Evolutionary conservation across 768 basidiomycete genomes (phyloP).

Genomic region (Lactarius psammicola): DNA sequence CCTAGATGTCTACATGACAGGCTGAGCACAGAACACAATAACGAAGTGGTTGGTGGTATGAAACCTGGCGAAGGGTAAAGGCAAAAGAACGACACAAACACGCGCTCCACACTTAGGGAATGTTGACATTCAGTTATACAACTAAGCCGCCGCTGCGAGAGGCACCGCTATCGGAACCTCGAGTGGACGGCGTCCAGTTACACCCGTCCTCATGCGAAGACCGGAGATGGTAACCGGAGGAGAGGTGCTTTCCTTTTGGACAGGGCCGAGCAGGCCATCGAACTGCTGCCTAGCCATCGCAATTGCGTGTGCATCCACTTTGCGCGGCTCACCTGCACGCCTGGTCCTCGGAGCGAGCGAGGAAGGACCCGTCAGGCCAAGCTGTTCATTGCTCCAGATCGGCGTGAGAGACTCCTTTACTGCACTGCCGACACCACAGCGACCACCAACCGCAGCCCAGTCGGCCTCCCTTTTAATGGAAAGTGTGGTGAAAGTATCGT

Average conservation of each 20-base stretch:
- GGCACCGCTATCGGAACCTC: conserved; percentile 30
- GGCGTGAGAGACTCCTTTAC: conserved; percentile 53
- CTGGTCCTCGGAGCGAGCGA: conserved; percentile 70
- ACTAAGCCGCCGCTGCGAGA: conserved; percentile 33
- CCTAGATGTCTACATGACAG: conserved; percentile 17
- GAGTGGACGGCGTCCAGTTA: conserved; percentile 28
- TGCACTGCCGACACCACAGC: conserved; percentile 80
- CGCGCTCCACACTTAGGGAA: neutral
- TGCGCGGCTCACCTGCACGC: conserved; percentile 51
- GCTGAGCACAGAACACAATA: neutral
- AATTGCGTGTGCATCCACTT: conserved; percentile 58
- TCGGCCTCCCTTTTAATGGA: conserved; percentile 80
- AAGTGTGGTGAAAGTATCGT: conserved; percentile 82
- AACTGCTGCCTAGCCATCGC: conserved; percentile 59
- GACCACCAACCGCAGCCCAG: conserved; percentile 82
- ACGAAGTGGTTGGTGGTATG: neutral
- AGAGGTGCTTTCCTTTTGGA: conserved; percentile 23
- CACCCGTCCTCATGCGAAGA: conserved; percentile 31
- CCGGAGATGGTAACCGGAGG: conserved; percentile 29
- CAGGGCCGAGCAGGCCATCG: conserved; percentile 58
- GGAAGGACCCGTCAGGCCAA: conserved; percentile 58
- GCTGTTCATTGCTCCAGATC: conserved; percentile 88
- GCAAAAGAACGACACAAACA: neutral
- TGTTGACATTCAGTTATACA: neutral
- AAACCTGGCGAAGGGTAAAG: neutral